phyloP scores from a whole-genome alignment of 257 asterid species.

The Plectranthus barbatus region DNA sequence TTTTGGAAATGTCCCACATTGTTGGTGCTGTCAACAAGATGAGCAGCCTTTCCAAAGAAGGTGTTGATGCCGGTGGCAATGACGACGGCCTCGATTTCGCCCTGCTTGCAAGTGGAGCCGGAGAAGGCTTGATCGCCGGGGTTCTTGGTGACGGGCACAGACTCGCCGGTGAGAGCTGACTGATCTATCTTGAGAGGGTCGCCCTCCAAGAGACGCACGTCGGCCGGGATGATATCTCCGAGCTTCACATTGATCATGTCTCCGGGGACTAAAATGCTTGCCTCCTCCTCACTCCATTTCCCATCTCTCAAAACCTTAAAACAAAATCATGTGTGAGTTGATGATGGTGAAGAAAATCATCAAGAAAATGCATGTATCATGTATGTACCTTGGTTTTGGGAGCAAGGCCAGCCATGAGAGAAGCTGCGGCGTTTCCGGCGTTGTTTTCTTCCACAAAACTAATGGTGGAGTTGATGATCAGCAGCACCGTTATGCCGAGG shows the following conservation, averaged over 20 bases:
- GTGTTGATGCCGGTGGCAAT: slow-evolving; percentile 54
- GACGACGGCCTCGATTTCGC: slow-evolving; percentile 46
- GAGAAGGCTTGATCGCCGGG: slow-evolving; percentile 42
- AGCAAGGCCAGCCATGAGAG: slow-evolving; percentile 60
- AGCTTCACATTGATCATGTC: slow-evolving; percentile 45
- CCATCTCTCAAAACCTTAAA: slow-evolving; percentile 50
- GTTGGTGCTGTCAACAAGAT: slow-evolving; percentile 52
- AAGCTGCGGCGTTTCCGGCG: slow-evolving; percentile 58
- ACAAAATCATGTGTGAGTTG: no score
- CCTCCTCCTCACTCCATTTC: slow-evolving; percentile 44
- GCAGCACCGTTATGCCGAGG: slow-evolving; percentile 36
- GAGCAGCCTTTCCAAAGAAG: slow-evolving; percentile 56
- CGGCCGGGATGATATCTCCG: slow-evolving; percentile 56
- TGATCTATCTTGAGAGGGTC: slow-evolving; percentile 51
- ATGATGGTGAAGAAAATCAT: neutral
- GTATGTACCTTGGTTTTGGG: slow-evolving; percentile 39
- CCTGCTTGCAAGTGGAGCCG: slow-evolving; percentile 58
- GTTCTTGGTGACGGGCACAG: slow-evolving; percentile 42
- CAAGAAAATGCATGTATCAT: neutral
- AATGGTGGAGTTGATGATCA: slow-evolving; percentile 48
- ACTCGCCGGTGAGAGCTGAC: slow-evolving; percentile 51
- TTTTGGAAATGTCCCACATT: slow-evolving; percentile 51
- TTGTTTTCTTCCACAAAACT: slow-evolving; percentile 53
- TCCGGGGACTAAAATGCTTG: slow-evolving; percentile 45
- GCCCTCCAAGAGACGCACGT: slow-evolving; percentile 49